phyloP scores from a whole-genome alignment of 2,329 filamentous ascomycete species.

The Fusarium sp. region DNA sequence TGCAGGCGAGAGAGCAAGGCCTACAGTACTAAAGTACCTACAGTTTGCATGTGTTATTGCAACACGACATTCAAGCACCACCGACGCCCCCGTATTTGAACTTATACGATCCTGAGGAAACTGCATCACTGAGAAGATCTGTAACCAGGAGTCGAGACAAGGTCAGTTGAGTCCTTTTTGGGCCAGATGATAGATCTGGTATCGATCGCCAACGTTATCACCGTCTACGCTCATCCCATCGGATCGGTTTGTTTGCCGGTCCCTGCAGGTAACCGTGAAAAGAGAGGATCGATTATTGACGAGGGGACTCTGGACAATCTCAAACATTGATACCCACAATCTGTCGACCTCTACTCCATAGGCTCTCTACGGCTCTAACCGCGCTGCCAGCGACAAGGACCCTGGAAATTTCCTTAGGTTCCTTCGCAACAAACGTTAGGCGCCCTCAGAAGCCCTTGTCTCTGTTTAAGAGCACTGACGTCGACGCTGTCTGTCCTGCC shows the following conservation, averaged over 20 bases:
- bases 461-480: slow-evolving; percentile 43
- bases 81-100: slow-evolving; percentile 38
- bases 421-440: slow-evolving; percentile 26
- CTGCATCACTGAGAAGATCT: slow-evolving; percentile 20
- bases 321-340: slow-evolving; percentile 17
- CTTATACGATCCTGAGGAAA: slow-evolving; percentile 20
- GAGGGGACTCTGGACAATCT: no score
- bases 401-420: slow-evolving; percentile 18
- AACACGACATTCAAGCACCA: slow-evolving; percentile 33
- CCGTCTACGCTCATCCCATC: slow-evolving; percentile 27
- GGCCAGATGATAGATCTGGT: slow-evolving; percentile 22
- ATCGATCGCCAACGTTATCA: slow-evolving; percentile 38
- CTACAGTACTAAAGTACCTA: neutral
- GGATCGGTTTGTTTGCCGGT: slow-evolving; percentile 37
- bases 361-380: slow-evolving; percentile 27
- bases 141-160: slow-evolving; percentile 20
- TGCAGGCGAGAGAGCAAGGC: slow-evolving; percentile 5
- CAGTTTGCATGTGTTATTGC: slow-evolving; percentile 37
- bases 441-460: slow-evolving; percentile 27
- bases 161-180: slow-evolving; percentile 11
- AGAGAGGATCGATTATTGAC: neutral
- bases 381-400: slow-evolving; percentile 34
- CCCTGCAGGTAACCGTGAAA: slow-evolving; percentile 44
- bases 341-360: no score
- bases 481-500: slow-evolving; percentile 26